Base-by-base conservation (phyloP, 345 rosid species). In the Bruguiera gymnorhiza region DNA sequence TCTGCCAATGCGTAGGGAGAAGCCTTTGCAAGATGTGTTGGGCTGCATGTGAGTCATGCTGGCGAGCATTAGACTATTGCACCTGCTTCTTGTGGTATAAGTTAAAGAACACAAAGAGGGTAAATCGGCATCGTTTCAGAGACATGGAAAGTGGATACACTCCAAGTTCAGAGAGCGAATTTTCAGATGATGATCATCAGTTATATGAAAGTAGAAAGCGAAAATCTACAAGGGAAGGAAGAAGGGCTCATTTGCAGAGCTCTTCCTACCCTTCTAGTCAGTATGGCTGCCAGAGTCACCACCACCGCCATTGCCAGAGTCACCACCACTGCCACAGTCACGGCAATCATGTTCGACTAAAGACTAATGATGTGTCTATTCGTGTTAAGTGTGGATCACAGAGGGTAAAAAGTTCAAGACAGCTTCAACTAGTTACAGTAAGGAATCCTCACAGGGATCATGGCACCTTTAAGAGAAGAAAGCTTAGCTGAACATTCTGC, bases 1-100 rank as follows among this genome's bases (percentile, higher is more conserved):
- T 90, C n/a, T 89, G 84, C 79, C 90, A 86, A 56, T 87, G 94
- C 84, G 63, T 86, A 16, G 78, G 70, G 46, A 87, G 75, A 83
- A 83, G 90, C 85, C 80, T 92, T 11, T 86, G 93, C 66, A 88
- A 84, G 71, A 84, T 90, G 85, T 84, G 87, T n/a, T 92, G 87
- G 82, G 83, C 83, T 21, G 86, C 80, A 6, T 90, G 90, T 43
- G 81, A 77, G 18, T 68, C 83, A 0, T 88, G 87, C 72, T 92
- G 92, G 84, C 73, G 24, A 15, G 83, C 87, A 2, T 32, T 88
- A 9, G 71, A 79, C 58, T 86, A 83, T 34, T 72, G 81, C 32
- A 57, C 80, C 11, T 76, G 86, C 74, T 83, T 81, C 67, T 66
- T 84, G 61, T 89, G 92, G 79, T 82, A 72, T 69, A 83, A 69